These are phyloP conservation scores for Nitzschia palea DNA, from an alignment of 108 stramenopile genomes.

Conservation along the genomic window DNA sequence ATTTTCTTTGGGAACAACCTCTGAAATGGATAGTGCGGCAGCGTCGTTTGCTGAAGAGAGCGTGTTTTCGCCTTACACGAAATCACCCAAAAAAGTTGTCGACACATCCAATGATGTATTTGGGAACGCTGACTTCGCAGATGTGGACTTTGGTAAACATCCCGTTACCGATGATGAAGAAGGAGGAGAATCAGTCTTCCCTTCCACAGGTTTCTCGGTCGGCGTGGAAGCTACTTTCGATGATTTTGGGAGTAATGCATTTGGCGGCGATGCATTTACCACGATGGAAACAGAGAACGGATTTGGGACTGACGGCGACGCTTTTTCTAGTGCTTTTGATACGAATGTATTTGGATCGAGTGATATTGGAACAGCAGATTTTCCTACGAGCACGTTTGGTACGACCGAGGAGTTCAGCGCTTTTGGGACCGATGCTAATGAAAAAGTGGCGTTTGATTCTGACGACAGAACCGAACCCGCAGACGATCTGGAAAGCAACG, in stretches of 20 bases:
- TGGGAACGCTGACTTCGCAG: neutral
- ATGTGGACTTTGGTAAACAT: neutral
- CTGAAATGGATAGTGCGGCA: constrained; percentile 3
- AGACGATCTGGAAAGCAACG: neutral
- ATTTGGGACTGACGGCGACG: neutral
- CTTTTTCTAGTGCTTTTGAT: neutral
- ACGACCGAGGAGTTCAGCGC: neutral
- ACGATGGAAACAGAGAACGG: neutral
- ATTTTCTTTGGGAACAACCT: neutral
- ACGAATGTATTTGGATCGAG: neutral
- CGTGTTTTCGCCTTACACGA: neutral
- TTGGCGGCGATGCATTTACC: constrained; percentile 3
- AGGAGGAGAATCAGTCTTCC: neutral
- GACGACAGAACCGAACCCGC: neutral
- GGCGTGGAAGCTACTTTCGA: neutral
- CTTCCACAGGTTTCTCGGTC: neutral
- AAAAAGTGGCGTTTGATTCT: neutral
- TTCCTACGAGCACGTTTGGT: neutral
- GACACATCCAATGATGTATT: neutral
- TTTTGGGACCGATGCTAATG: neutral
- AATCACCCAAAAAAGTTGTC: neutral
- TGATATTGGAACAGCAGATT: neutral
- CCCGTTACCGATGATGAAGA: neutral
- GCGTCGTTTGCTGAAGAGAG: constrained; percentile 2
- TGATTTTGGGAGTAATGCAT: neutral